Percentiles rank a stretch among this genome's conserved stretches.
These are phyloP conservation scores for Cyclotella kingstonii DNA, from an alignment of 108 stramenopile genomes.

Conservation along the genomic window DNA sequence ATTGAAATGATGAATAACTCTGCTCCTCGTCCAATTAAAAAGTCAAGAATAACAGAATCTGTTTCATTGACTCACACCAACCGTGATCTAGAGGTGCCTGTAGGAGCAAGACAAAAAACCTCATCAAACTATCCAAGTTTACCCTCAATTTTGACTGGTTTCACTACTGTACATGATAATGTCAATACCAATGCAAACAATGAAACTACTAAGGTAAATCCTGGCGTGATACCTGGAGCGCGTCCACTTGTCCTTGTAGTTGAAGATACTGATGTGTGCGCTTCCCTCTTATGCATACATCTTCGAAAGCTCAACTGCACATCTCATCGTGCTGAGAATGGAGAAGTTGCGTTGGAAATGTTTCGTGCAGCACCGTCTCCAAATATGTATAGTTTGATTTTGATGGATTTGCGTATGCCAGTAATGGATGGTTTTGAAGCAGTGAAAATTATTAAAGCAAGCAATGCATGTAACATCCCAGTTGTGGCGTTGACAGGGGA, in stretches of 20 bases:
- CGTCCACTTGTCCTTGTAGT: constrained; percentile 51
- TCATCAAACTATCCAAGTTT: not conserved
- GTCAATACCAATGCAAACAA: not conserved
- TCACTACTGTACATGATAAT: not conserved
- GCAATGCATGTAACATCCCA: constrained; percentile 31
- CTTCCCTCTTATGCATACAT: constrained; percentile 34
- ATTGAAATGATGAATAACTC: not conserved
- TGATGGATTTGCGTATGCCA: constrained; percentile 80
- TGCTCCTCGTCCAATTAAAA: constrained; percentile 4
- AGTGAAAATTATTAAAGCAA: constrained; percentile 39
- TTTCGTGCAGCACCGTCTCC: constrained; percentile 32
- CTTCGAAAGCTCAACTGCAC: constrained; percentile 32
- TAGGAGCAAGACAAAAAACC: not conserved
- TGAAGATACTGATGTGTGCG: constrained; percentile 58
- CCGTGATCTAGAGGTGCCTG: not conserved
- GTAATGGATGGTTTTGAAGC: constrained; percentile 72
- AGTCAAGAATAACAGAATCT: constrained; percentile 10
- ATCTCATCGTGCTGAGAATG: constrained; percentile 49
- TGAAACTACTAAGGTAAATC: constrained; percentile 14
- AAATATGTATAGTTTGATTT: constrained; percentile 38
- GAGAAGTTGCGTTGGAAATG: constrained; percentile 57
- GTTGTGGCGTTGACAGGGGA: constrained; percentile 52
- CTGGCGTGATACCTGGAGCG: constrained; percentile 34
- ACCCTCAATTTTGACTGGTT: constrained; percentile 6
- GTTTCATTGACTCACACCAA: constrained; percentile 4